Evolutionary conservation across 176 grass and related monocot genomes (phyloP), one percentile per base, ranked within the genome.

Genomic region (Themeda triandra): DNA sequence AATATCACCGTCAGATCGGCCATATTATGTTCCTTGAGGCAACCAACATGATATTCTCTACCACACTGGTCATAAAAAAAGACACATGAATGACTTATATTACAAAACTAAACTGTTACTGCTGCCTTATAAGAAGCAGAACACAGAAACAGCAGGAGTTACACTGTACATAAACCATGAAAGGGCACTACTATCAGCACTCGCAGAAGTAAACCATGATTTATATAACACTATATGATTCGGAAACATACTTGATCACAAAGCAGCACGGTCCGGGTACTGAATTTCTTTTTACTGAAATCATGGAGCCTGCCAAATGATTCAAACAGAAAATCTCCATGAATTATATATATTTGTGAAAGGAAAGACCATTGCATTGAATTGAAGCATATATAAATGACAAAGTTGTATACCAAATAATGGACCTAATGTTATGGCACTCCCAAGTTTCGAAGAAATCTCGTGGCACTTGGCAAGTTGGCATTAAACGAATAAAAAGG

Each of bases 31-130:
- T 98, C 96, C 88, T 84, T 98, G 78, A 98, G 77, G 78, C 96
- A 98, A 44, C 96, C 93, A 69, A 98, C 93, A 75, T 96, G 93
- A 86, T 94, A 98, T 80, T 98, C 96, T 90, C 89, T 98, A 79
- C 94, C 93, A 37, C 96, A 98, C 96, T 98, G 83, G 44, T 81
- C 23, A 59, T 24, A 45, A 88, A 93, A 90, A 69, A 79, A 69
- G 18, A 71, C 66, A 15, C 25, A 74, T 25, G 37, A 58, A 75
- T 56, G 45, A 33, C 71, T 32, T 8, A 80, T 30, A 59, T 29
- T n/a, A 87, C 19, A n/a, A 77, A 77, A 75, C 33, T 14, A 80
- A 73, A 68, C 56, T 30, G 25, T 2, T n/a, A 46, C 32, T 19
- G 33, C 23, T 70, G 8, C 15, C 31, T 56, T 56, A 11, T 53